Percentiles rank a stretch among this genome's conserved stretches.
Evolutionary conservation across 345 rosid species (phyloP).

Genomic region (Linum trigynum): DNA sequence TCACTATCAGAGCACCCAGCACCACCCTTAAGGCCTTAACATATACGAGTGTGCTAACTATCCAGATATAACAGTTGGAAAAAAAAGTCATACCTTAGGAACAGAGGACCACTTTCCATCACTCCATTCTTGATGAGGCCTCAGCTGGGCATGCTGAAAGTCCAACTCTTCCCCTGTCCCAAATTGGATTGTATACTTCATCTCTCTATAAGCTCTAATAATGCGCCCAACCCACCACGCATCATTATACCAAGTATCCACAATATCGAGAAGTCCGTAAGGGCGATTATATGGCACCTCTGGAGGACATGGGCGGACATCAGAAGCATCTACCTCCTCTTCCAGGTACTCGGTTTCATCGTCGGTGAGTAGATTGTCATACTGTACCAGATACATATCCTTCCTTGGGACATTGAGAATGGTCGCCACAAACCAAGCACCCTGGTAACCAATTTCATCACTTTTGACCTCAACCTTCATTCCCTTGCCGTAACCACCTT

Average conservation of each 20-base stretch:
- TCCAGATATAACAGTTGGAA: background rate
- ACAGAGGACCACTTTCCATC: constrained; percentile 28
- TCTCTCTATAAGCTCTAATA: constrained; percentile 6
- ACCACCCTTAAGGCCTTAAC: too few species aligned
- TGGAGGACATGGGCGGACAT: constrained; percentile 39
- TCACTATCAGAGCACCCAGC: too few species aligned
- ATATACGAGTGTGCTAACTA: too few species aligned
- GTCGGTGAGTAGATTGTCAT: constrained; percentile 25
- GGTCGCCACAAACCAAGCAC: constrained; percentile 29
- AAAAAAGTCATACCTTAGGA: constrained; percentile 19
- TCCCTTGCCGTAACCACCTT: constrained; percentile 15
- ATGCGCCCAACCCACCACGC: constrained; percentile 48
- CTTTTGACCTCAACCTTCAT: constrained; percentile 31
- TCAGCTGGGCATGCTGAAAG: constrained; percentile 31
- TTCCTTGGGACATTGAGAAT: constrained; percentile 6
- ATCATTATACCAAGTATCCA: constrained; percentile 50
- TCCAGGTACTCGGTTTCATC: constrained; percentile 27
- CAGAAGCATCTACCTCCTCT: constrained; percentile 26
- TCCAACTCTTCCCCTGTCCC: constrained; percentile 27
- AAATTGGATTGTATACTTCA: constrained; percentile 33
- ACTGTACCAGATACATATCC: constrained; percentile 22
- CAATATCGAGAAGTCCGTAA: constrained; percentile 13
- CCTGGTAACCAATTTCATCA: constrained; percentile 30
- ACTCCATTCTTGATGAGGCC: constrained; percentile 46
- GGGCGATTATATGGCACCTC: constrained; percentile 4